Evolutionary conservation across 441 rosid species (phyloP), one percentile per base, ranked within the genome.

Genomic region (Cnidoscolus chayamansa): DNA sequence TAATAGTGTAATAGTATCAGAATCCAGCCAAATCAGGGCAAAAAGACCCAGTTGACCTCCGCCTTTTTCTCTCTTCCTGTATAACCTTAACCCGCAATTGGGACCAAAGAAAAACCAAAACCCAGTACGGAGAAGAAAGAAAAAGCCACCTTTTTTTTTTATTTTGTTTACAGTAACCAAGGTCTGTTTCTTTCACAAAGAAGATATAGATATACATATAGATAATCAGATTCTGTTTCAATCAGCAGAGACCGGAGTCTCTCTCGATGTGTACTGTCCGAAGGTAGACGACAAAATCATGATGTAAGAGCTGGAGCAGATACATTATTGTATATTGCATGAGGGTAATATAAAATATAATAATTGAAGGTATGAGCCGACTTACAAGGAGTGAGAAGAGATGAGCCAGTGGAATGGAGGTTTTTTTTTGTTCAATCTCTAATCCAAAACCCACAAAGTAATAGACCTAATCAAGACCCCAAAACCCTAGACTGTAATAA

Each of bases 21-120:
- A n/a, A 31, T 37, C 60, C 60, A 71, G 56, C 58, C 71, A 59
- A 77, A 78, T 63, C 67, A 68, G 37, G 31, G 68, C 35, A 65
- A 74, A 76, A 73, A 55, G 70, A 73, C 68, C 61, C 81, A 48
- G 77, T 79, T 79, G 78, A 62, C 75, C 67, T 31, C n/a, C 16
- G 17, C 4, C 17, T 50, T 47, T 47, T 67, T 4, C 63, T 16
- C 31, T 50, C 2, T 40, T 7, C 45, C 7, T 40, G 45, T 40
- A 25, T 25, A 25, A 25, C 25, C 25, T 25, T 25, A 25, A 25
- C 25, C 25, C 25, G 25, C 25, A 25, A 25, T 25, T 25, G 25
- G 25, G 25, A 25, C 25, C 25, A 25, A 25, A 25, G 25, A 25
- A 25, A 62, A 71, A 48, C 58, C 48, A 71, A 71, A 70, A 63